Evolutionary conservation across 2,329 filamentous ascomycete genomes (phyloP).

Genomic region (Hirsutella thompsonii): DNA sequence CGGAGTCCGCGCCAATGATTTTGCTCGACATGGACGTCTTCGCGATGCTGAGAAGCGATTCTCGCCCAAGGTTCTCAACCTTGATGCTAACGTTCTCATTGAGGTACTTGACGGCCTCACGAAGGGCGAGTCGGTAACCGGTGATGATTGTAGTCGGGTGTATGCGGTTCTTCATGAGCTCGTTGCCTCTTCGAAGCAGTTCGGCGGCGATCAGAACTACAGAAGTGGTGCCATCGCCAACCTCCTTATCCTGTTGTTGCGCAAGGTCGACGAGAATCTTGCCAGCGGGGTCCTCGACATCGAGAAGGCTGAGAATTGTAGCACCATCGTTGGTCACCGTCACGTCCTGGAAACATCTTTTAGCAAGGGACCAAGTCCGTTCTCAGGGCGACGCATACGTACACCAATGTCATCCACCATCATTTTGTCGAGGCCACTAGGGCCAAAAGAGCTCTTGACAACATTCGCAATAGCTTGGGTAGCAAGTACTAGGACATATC

Average conservation of each 20-base stretch:
- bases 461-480: slow-evolving; percentile 98
- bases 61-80: slow-evolving; percentile 80
- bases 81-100: slow-evolving; percentile 96
- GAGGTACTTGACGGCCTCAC: slow-evolving; percentile 98
- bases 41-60: slow-evolving; percentile 86
- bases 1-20: slow-evolving; percentile 89
- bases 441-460: slow-evolving; percentile 96
- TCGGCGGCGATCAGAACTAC: slow-evolving; percentile 96
- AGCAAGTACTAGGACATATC: slow-evolving; percentile 54
- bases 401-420: slow-evolving; percentile 99
- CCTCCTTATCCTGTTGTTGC: slow-evolving; percentile 98
- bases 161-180: slow-evolving; percentile 99
- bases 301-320: slow-evolving; percentile 86
- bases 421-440: slow-evolving; percentile 98
- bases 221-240: slow-evolving; percentile 95
- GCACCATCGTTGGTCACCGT: slow-evolving; percentile 98
- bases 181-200: slow-evolving; percentile 84
- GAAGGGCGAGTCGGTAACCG: slow-evolving; percentile 86
- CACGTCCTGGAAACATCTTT: slow-evolving; percentile 52
- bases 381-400: slow-evolving; percentile 20
- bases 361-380: not conserved
- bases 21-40: slow-evolving; percentile 99
- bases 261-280: slow-evolving; percentile 97
- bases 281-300: slow-evolving; percentile 94
- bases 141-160: slow-evolving; percentile 99